phyloP scores from a whole-genome alignment of 768 basidiomycete species.

The Rossbeevera mucosa region DNA sequence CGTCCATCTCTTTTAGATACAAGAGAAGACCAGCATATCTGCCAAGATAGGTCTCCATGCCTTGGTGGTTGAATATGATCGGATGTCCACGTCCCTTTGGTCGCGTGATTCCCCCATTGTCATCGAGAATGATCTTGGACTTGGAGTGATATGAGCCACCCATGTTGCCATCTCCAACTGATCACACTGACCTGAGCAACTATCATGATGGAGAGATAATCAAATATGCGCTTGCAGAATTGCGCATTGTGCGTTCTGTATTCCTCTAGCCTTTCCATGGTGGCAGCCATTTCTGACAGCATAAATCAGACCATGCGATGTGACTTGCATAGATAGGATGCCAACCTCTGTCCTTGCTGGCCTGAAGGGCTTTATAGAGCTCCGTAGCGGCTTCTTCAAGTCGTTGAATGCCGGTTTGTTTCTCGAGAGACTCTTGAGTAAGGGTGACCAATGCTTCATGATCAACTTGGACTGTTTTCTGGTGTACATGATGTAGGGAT shows the following conservation, averaged over 20 bases:
- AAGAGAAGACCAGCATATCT: conserved; percentile 87
- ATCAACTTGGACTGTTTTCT: conserved; percentile 97
- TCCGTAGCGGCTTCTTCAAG: conserved; percentile 82
- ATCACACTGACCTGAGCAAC: conserved; percentile 68
- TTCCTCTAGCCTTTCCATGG: conserved; percentile 88
- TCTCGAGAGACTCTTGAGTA: conserved; percentile 87
- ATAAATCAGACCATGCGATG: conserved; percentile 3
- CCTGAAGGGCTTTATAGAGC: conserved; percentile 92
- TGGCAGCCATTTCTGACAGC: conserved; percentile 85
- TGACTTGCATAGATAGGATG: background rate
- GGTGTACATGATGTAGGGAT: conserved; percentile 1
- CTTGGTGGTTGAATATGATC: conserved; percentile 55
- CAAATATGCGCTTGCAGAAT: conserved; percentile 88
- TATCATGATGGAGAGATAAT: conserved; percentile 89
- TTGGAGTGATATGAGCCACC: conserved; percentile 27
- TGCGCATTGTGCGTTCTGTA: conserved; percentile 86
- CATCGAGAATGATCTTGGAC: conserved; percentile 66
- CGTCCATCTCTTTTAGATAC: conserved; percentile 96
- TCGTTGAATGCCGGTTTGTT: conserved; percentile 63
- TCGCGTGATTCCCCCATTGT: conserved; percentile 53
- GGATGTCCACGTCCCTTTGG: conserved; percentile 42
- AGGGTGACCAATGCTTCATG: conserved; percentile 67
- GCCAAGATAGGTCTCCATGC: conserved; percentile 78
- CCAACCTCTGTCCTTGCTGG: conserved; percentile 81
- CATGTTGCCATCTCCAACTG: background rate